Conservation (phyloP, 768 basidiomycete species). For the Hericium coralloides region DNA sequence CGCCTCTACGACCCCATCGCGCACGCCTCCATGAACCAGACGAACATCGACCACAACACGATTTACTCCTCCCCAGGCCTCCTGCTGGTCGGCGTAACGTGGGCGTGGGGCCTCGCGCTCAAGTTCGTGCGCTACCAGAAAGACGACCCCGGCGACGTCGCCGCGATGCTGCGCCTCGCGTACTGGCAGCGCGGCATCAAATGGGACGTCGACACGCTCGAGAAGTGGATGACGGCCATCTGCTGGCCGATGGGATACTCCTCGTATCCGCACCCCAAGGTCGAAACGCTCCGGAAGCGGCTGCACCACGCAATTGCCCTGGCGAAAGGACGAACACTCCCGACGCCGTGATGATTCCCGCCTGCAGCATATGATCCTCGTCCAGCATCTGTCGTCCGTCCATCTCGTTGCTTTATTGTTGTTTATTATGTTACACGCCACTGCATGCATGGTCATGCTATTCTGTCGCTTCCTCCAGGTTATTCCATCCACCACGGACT, state of each 20-base stretch:
- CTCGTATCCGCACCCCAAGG: slow-evolving; percentile 34
- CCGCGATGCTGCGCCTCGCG: slow-evolving; percentile 57
- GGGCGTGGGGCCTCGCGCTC: slow-evolving; percentile 65
- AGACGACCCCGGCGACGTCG: slow-evolving; percentile 57
- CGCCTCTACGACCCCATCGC: slow-evolving; percentile 49
- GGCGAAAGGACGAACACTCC: neutral
- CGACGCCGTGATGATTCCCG: neutral
- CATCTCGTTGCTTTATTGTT: neutral
- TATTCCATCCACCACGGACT: neutral
- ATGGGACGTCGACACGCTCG: slow-evolving; percentile 48
- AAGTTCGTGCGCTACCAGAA: slow-evolving; percentile 62
- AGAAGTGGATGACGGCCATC: slow-evolving; percentile 45
- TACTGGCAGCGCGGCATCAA: slow-evolving; percentile 38
- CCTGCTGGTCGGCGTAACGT: slow-evolving; percentile 53
- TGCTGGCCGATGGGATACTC: slow-evolving; percentile 62
- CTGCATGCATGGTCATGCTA: too few species aligned
- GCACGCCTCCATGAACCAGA: slow-evolving; percentile 33
- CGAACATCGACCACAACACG: slow-evolving; percentile 31
- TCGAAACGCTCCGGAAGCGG: slow-evolving; percentile 36
- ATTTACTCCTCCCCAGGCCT: slow-evolving; percentile 47
- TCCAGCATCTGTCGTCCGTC: neutral
- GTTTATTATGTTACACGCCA: neutral
- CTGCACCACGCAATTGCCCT: slow-evolving; percentile 45
- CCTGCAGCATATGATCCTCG: neutral
- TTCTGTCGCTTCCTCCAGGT: neutral